phyloP scores from a whole-genome alignment of 768 basidiomycete species.

The Tylopilus sp. region DNA sequence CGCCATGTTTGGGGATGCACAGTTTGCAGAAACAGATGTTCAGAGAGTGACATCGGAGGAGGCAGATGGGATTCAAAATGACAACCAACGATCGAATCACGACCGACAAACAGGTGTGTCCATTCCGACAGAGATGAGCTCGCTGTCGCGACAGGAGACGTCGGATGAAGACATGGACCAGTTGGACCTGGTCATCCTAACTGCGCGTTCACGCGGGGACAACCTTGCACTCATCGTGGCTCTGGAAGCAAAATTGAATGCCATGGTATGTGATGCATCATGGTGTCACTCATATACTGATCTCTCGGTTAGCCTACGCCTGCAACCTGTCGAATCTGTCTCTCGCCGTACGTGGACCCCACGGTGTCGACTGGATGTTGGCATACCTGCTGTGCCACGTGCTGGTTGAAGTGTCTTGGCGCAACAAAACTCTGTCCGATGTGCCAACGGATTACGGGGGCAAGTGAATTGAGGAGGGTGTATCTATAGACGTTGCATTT shows the following conservation, averaged over 20 bases:
- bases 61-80: background rate
- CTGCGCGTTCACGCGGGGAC: slow-evolving; percentile 49
- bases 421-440: slow-evolving; percentile 83
- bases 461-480: slow-evolving; percentile 69
- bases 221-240: slow-evolving; percentile 47
- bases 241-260: slow-evolving; percentile 58
- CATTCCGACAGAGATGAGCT: background rate
- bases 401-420: slow-evolving; percentile 82
- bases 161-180: slow-evolving; percentile 39
- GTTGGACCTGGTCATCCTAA: slow-evolving; percentile 46
- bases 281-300: slow-evolving; percentile 27
- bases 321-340: slow-evolving; percentile 67
- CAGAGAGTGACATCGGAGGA: slow-evolving; percentile 37
- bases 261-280: slow-evolving; percentile 45
- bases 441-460: slow-evolving; percentile 80
- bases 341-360: slow-evolving; percentile 74
- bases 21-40: slow-evolving; percentile 76
- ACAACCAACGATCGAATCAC: slow-evolving; percentile 15
- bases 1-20: slow-evolving; percentile 59
- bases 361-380: slow-evolving; percentile 83
- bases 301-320: slow-evolving; percentile 14
- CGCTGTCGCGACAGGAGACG: background rate
- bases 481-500: slow-evolving; percentile 51
- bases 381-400: slow-evolving; percentile 81
- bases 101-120: slow-evolving; percentile 36